Evolutionary conservation across 1,139 yeast species (phyloP).

Genomic region (Candida sanyaensis): DNA sequence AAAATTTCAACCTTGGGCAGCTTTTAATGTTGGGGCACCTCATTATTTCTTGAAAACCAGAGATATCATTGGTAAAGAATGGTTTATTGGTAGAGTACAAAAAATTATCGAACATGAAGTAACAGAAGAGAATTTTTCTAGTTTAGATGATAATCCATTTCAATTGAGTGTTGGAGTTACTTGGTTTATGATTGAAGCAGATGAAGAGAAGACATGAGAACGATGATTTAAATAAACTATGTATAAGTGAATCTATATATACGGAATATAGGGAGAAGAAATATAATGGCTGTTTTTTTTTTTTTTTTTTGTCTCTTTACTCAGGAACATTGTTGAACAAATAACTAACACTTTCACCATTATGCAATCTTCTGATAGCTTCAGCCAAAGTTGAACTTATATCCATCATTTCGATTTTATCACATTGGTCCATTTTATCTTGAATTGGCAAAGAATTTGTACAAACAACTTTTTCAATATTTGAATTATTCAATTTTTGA

Average conservation of each 20-base stretch:
- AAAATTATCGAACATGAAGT: conserved; percentile 50
- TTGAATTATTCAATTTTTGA: conserved; percentile 76
- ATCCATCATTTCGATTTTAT: conserved; percentile 80
- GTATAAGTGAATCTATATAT: conserved; percentile 1
- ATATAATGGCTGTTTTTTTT: background rate
- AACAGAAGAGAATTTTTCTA: conserved; percentile 33
- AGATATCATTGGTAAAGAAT: conserved; percentile 45
- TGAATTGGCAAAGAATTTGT: conserved; percentile 94
- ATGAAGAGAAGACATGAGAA: conserved; percentile 22
- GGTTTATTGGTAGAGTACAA: conserved; percentile 69
- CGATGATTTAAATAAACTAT: background rate
- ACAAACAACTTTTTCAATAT: conserved; percentile 79
- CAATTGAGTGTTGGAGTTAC: conserved; percentile 46
- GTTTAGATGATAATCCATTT: conserved; percentile 46
- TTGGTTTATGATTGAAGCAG: conserved; percentile 54
- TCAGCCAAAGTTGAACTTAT: conserved; percentile 93
- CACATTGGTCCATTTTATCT: conserved; percentile 68
- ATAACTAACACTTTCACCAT: conserved; percentile 94
- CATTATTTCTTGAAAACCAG: conserved; percentile 62
- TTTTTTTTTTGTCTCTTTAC: no score
- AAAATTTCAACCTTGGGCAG: conserved; percentile 74
- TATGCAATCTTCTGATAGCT: conserved; percentile 92
- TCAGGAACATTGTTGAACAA: conserved; percentile 68
- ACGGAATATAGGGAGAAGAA: background rate
- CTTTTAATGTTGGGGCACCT: conserved; percentile 80